Percentiles rank a stretch among this genome's conserved stretches.
Conservation (phyloP, 1,284 basidiomycete species). For the Pulveroboletus ridleyi region DNA sequence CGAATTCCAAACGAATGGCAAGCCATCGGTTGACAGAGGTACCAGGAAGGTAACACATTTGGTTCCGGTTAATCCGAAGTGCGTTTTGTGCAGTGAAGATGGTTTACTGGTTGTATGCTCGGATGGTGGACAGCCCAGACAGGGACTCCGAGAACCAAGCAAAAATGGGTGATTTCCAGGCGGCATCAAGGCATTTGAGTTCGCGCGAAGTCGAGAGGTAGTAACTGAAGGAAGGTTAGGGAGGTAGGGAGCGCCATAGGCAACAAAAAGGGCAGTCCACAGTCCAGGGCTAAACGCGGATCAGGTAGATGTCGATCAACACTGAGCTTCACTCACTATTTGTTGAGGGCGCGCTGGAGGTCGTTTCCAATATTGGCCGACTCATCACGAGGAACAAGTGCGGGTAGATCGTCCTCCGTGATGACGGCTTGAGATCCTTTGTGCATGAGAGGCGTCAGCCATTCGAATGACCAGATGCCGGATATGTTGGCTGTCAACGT, state of each 20-base stretch:
- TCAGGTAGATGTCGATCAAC: constrained; percentile 11
- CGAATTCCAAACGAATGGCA: constrained; percentile 80
- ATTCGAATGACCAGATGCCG: constrained; percentile 76
- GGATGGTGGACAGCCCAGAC: constrained; percentile 86
- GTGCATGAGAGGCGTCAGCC: constrained; percentile 83
- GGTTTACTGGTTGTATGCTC: constrained; percentile 77
- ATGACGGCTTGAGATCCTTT: constrained; percentile 70
- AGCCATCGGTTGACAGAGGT: constrained; percentile 85
- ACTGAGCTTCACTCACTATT: constrained; percentile 50
- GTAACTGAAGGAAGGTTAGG: constrained; percentile 56
- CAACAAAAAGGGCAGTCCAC: constrained; percentile 73
- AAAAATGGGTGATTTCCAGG: constrained; percentile 92
- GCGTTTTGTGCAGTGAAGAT: constrained; percentile 85
- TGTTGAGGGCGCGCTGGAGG: constrained; percentile 67
- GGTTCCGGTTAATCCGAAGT: constrained; percentile 83
- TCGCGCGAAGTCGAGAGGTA: constrained; percentile 93
- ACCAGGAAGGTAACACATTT: constrained; percentile 79
- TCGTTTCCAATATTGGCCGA: constrained; percentile 73
- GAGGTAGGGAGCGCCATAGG: constrained; percentile 84
- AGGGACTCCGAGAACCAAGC: constrained; percentile 90
- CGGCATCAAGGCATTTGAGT: constrained; percentile 91
- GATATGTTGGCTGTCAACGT: constrained; percentile 86
- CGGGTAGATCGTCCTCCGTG: constrained; percentile 80
- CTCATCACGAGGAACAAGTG: constrained; percentile 72
- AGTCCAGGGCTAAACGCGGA: constrained; percentile 47